Conservation (phyloP, 2,329 filamentous ascomycete genomes). For the Neonectria hederae region DNA sequence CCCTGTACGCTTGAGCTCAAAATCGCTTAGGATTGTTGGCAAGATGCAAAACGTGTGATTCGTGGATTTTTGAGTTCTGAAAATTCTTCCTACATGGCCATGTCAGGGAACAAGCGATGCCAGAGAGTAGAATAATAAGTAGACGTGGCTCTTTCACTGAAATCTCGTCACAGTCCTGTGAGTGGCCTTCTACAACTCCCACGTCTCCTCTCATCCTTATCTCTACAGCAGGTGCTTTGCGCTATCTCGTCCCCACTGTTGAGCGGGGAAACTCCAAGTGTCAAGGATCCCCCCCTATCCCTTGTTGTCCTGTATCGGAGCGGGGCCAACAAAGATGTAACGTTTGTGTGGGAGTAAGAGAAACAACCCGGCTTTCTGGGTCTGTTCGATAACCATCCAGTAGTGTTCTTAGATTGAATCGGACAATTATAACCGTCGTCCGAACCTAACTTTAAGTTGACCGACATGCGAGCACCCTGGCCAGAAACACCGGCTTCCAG, state of each 20-base stretch:
- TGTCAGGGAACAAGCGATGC: too few species aligned
- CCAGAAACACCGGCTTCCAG: constrained; percentile 9
- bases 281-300: background rate
- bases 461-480: background rate
- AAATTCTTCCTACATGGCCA: too few species aligned
- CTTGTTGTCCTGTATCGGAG: background rate
- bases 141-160: too few species aligned
- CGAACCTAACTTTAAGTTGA: background rate
- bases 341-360: background rate
- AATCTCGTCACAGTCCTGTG: too few species aligned
- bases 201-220: background rate
- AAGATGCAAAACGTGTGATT: too few species aligned
- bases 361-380: background rate
- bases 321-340: background rate
- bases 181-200: too few species aligned
- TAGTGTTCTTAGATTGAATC: background rate
- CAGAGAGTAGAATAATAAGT: too few species aligned
- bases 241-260: too few species aligned
- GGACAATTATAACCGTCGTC: background rate
- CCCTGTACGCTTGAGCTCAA: too few species aligned
- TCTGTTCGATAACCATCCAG: background rate
- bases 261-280: background rate
- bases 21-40: too few species aligned
- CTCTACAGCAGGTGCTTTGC: background rate
- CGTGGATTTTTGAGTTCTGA: too few species aligned